A percentile compares a stretch with the other conserved stretches of the same genome.
phyloP scores from a whole-genome alignment of 2,329 filamentous ascomycete species.

The Neurospora sp. region DNA sequence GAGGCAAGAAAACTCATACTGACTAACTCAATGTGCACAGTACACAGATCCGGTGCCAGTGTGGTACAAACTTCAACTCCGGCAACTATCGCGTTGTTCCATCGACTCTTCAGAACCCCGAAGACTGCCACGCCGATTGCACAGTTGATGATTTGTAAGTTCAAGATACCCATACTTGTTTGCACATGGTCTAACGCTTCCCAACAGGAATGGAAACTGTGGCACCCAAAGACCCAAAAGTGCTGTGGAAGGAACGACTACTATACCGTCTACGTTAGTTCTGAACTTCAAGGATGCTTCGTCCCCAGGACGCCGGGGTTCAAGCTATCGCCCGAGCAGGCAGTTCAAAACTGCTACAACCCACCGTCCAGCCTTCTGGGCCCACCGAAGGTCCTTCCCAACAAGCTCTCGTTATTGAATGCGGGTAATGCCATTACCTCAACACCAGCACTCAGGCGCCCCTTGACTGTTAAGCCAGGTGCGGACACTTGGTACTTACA shows the following conservation, averaged over 20 bases:
- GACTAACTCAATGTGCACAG: background rate
- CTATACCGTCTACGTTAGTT: constrained; percentile 40
- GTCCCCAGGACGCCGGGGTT: constrained; percentile 21
- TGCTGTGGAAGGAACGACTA: constrained; percentile 21
- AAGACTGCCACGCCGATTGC: constrained; percentile 5
- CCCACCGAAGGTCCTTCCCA: constrained; percentile 1
- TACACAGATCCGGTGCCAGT: constrained; percentile 7
- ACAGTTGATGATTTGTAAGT: background rate
- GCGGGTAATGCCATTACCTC: background rate
- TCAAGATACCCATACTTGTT: background rate
- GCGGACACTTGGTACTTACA: constrained; percentile 2
- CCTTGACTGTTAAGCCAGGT: background rate
- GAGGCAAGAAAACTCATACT: background rate
- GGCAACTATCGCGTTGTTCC: constrained; percentile 5
- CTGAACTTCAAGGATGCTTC: constrained; percentile 39
- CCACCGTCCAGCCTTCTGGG: constrained; percentile 3
- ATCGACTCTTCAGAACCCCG: constrained; percentile 3
- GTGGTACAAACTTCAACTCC: constrained; percentile 10
- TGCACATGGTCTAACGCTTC: background rate
- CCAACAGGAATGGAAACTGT: constrained; percentile 13
- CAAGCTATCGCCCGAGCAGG: constrained; percentile 1
- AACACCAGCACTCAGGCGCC: constrained; percentile 3
- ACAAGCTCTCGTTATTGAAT: background rate
- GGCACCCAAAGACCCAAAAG: constrained; percentile 9
- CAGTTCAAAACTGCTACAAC: constrained; percentile 16